Evolutionary conservation across 108 stramenopile genomes (phyloP).

Genomic region (Aurantiochytrium sp.): DNA sequence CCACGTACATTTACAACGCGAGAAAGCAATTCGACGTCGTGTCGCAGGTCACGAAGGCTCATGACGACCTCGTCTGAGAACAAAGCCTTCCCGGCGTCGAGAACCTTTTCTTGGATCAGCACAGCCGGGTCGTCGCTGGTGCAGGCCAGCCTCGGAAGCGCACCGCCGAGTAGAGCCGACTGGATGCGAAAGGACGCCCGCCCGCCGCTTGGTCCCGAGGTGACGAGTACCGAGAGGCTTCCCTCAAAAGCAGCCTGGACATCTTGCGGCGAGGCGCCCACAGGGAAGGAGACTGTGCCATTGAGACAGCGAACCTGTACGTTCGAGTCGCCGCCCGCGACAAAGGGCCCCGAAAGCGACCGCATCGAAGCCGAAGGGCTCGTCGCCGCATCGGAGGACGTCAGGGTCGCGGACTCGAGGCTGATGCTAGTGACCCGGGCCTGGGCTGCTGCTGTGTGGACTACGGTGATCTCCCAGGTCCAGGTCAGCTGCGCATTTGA

Average conservation of each 20-base stretch:
- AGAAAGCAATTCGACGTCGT: no score
- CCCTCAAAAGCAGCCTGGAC: neutral
- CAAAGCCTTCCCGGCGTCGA: neutral
- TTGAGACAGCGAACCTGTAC: neutral
- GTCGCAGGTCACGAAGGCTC: neutral
- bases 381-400: neutral
- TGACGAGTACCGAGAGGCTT: no score
- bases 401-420: neutral
- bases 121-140: neutral
- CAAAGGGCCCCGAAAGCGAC: neutral
- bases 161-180: neutral
- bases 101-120: neutral
- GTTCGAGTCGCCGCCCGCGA: neutral
- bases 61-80: neutral
- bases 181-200: neutral
- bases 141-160: neutral
- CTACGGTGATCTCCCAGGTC: neutral
- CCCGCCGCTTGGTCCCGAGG: no score
- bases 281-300: neutral
- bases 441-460: neutral
- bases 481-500: neutral
- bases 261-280: neutral
- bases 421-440: neutral
- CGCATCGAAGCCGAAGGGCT: neutral
- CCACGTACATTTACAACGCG: no score